Evolutionary conservation across 306 rosid species (phyloP), one percentile per base, ranked within the genome.

Genomic region (Fagus crenata): DNA sequence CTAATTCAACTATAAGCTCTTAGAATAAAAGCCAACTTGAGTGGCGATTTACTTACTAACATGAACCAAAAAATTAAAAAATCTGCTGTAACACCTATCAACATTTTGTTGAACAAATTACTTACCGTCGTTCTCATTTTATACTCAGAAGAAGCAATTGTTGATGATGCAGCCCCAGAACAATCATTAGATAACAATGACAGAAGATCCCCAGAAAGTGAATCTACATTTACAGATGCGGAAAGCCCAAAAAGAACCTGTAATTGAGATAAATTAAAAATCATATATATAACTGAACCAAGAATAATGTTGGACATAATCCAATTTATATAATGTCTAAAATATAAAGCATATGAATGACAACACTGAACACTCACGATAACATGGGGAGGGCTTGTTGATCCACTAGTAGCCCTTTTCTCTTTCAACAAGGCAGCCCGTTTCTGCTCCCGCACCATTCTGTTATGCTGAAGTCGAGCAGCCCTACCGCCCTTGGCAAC

Each of bases 401-500:
- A 91, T 80, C 97, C 98, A 82, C 88, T 78, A 0, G 86, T 83
- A 49, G 93, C 90, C 78, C 99, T 87, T 83, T 87, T 95, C 72
- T 95, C 99, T 67, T 91, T 91, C 89, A 95, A 77, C 67, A 95
- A 73, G 0, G 92, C 92, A 7, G 89, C 93, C 37, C 79, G 77
- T 80, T 95, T 95, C 81, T 89, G 96, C 60, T 89, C 98, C 42
- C 95, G 92, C 5, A 90, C 98, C 97, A 89, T 92, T 81, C 89
- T 92, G 78, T 72, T 89, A 39, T 92, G 89, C 86, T 94, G 97
- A 74, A 92, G 55, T 61, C 98, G 86, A 74, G 93, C 86, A 3
- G 93, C 96, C 42, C 91, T 87, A 53, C 92, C 96, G 65, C 97
- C 97, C 83, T 89, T 87, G 51, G 70, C 78, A 64, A 85, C 89